Percentiles rank a stretch among this genome's conserved stretches.
Conservation (phyloP, 352 stramenopile species). For the Thraustotheca clavata region DNA sequence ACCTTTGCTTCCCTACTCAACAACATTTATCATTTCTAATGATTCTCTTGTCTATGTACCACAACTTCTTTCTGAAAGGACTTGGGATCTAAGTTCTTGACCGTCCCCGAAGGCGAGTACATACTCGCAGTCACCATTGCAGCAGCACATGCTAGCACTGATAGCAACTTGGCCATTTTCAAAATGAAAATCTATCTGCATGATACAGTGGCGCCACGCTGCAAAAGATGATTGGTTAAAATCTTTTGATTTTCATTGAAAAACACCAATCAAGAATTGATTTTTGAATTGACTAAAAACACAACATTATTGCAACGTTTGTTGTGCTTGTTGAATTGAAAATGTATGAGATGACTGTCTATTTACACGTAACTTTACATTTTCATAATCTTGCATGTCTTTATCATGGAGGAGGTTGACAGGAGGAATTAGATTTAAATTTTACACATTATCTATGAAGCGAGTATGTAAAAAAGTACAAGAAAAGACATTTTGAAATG, state of each 20-base stretch:
- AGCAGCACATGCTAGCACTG: constrained; percentile 29
- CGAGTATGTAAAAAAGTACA: too few species aligned
- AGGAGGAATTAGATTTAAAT: too few species aligned
- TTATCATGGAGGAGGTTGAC: too few species aligned
- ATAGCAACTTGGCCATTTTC: constrained; percentile 22
- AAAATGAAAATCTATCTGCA: neutral
- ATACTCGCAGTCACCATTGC: constrained; percentile 30
- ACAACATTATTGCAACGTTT: too few species aligned
- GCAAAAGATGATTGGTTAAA: constrained; percentile 18
- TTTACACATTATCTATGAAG: too few species aligned
- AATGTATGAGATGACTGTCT: too few species aligned
- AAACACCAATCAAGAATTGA: neutral
- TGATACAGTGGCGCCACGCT: constrained; percentile 3
- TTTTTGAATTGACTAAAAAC: too few species aligned
- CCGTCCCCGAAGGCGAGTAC: constrained; percentile 54
- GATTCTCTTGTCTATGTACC: constrained; percentile 19
- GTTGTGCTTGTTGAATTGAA: too few species aligned
- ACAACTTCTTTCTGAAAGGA: constrained; percentile 59
- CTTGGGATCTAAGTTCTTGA: constrained; percentile 64
- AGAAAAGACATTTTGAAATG: too few species aligned
- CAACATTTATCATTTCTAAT: neutral
- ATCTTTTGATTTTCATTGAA: neutral
- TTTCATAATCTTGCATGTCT: too few species aligned
- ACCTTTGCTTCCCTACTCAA: constrained; percentile 43
- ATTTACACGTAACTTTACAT: too few species aligned